Percentiles rank a stretch among this genome's conserved stretches.
Evolutionary conservation across 2,329 filamentous ascomycete species (phyloP).

Genomic region (Alternaria triticimaculans): DNA sequence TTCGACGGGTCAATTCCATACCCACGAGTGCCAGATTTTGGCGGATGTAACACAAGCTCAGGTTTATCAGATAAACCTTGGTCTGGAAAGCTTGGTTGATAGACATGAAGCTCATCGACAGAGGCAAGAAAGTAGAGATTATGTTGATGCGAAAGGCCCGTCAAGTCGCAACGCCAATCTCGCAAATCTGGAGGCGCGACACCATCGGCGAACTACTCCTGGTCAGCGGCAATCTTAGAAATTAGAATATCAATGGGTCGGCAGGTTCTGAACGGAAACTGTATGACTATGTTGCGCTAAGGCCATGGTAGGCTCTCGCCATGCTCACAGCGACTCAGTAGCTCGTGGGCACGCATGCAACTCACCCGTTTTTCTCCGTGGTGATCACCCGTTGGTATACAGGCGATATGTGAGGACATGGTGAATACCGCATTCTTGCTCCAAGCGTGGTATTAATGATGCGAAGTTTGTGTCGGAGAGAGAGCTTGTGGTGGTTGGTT

Average conservation of each 20-base stretch:
- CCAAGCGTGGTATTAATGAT: neutral
- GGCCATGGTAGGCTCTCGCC: accelerated
- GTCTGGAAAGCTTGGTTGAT: slow-evolving; percentile 52
- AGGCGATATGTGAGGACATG: slow-evolving; percentile 29
- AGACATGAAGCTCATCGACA: slow-evolving; percentile 50
- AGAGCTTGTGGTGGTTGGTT: neutral
- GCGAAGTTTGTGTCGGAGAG: slow-evolving; percentile 1
- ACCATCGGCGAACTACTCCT: slow-evolving; percentile 17
- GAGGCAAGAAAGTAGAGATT: slow-evolving; percentile 60
- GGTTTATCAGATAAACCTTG: slow-evolving; percentile 48
- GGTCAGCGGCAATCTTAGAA: neutral
- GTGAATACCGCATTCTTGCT: slow-evolving; percentile 5
- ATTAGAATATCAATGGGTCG: neutral
- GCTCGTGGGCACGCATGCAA: too few species aligned
- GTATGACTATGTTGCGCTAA: neutral
- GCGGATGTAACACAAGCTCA: slow-evolving; percentile 49
- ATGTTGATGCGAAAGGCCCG: slow-evolving; percentile 53
- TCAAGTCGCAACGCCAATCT: slow-evolving; percentile 54
- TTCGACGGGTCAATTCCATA: slow-evolving; percentile 42
- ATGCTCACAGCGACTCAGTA: neutral
- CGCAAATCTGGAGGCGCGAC: slow-evolving; percentile 30
- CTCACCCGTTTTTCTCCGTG: slow-evolving; percentile 32
- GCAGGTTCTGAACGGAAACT: neutral
- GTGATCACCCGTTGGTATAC: slow-evolving; percentile 34
- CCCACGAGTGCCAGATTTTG: slow-evolving; percentile 36